phyloP scores from a whole-genome alignment of 371 early-diverging fungal species.

The Mortierella polycephala region DNA sequence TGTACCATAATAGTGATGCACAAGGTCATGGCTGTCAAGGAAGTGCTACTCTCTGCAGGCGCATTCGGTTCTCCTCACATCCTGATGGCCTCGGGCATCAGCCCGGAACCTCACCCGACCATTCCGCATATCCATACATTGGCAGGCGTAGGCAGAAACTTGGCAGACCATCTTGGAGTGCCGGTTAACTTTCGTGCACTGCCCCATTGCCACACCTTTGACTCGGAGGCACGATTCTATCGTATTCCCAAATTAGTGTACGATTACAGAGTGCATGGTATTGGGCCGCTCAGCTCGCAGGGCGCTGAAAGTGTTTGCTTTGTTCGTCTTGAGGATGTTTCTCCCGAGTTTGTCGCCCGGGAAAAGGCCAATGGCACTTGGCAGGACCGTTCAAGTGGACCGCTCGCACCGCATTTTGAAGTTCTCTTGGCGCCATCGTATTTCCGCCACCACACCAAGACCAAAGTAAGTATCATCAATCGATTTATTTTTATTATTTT shows the following conservation, averaged over 20 bases:
- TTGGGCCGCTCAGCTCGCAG: constrained; percentile 20
- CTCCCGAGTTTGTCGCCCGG: constrained; percentile 51
- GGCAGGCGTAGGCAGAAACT: constrained; percentile 55
- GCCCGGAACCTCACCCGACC: constrained; percentile 30
- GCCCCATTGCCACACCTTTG: constrained; percentile 3
- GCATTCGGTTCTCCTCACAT: constrained; percentile 50
- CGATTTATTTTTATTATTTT: too few relatives aligned
- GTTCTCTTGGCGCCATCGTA: constrained; percentile 26
- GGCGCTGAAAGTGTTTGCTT: constrained; percentile 17
- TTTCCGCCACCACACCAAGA: constrained; percentile 13
- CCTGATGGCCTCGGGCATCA: constrained; percentile 47
- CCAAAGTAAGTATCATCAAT: background rate
- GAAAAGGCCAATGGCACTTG: constrained; percentile 53
- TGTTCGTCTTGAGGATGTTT: constrained; percentile 46
- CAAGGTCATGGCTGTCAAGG: constrained; percentile 35
- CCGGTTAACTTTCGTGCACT: constrained; percentile 22
- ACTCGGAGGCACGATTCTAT: background rate
- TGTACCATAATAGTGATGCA: constrained; percentile 21
- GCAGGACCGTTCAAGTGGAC: constrained; percentile 44
- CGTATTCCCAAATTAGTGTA: constrained; percentile 14
- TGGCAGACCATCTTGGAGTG: constrained; percentile 54
- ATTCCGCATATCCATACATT: constrained; percentile 50
- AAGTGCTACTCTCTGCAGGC: constrained; percentile 43
- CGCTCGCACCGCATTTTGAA: constrained; percentile 38
- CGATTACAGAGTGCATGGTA: constrained; percentile 31